Conservation (phyloP, 371 early-diverging fungal genomes). For the Mucor sp. region DNA sequence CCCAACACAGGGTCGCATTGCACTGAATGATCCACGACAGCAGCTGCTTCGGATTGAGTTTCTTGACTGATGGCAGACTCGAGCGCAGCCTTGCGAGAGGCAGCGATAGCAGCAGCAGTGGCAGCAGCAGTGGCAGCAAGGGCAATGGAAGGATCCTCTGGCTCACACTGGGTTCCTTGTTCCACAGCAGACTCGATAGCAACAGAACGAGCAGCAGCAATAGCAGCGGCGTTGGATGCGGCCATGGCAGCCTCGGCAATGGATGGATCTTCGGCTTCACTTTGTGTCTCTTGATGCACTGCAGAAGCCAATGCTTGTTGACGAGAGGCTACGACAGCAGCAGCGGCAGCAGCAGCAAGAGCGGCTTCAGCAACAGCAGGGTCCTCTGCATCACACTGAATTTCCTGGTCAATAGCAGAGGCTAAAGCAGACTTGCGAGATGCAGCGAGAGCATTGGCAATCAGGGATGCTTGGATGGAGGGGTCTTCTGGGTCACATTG, state of each 20-base stretch:
- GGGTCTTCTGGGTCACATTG: constrained; percentile 10
- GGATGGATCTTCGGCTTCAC: constrained; percentile 5
- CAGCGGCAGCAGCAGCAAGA: constrained; percentile 15
- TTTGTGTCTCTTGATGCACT: constrained; percentile 4
- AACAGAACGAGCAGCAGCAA: background rate
- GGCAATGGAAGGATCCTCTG: constrained; percentile 2
- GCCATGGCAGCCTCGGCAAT: constrained; percentile 12
- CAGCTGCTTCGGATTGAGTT: constrained; percentile 2
- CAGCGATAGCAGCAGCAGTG: constrained; percentile 5
- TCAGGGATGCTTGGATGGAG: background rate
- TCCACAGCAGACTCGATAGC: constrained; percentile 6
- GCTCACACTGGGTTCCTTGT: constrained; percentile 1
- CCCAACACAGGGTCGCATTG: constrained; percentile 3
- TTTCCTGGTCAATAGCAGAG: constrained; percentile 1
- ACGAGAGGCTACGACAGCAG: constrained; percentile 6
- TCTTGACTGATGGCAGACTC: background rate
- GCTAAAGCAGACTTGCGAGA: constrained; percentile 1
- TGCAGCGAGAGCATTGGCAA: background rate
- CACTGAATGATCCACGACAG: constrained; percentile 14
- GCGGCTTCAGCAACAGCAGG: constrained; percentile 10
- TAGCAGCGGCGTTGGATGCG: constrained; percentile 1
- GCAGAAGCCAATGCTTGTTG: background rate
- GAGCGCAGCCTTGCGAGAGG: constrained; percentile 1
- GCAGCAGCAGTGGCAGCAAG: constrained; percentile 1
- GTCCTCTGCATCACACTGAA: constrained; percentile 17